These are phyloP conservation scores for Lachnellula cervina DNA, from an alignment of 2,329 filamentous ascomycete genomes.

Conservation along the genomic window DNA sequence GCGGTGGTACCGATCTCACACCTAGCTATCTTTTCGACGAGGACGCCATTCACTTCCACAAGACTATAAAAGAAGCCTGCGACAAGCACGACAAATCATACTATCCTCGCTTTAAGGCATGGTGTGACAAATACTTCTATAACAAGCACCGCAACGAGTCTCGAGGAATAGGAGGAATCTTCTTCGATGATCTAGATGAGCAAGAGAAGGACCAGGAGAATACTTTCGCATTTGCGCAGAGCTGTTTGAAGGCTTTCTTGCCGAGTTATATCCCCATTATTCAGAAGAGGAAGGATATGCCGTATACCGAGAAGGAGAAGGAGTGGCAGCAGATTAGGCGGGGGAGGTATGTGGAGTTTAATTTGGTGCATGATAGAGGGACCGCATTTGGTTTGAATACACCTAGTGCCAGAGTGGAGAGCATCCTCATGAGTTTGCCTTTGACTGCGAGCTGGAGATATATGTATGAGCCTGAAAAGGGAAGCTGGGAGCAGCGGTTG, in stretches of 20 bases:
- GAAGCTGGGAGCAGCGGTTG: slow-evolving; percentile 72
- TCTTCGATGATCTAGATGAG: slow-evolving; percentile 96
- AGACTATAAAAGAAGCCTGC: slow-evolving; percentile 85
- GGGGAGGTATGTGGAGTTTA: slow-evolving; percentile 98
- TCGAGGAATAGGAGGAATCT: slow-evolving; percentile 90
- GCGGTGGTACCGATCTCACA: slow-evolving; percentile 89
- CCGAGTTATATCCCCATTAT: slow-evolving; percentile 90
- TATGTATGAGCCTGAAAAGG: slow-evolving; percentile 80
- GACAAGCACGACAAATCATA: slow-evolving; percentile 90
- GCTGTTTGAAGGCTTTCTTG: slow-evolving; percentile 80
- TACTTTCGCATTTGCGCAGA: slow-evolving; percentile 82
- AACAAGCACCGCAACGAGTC: slow-evolving; percentile 86
- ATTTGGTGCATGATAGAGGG: slow-evolving; percentile 92
- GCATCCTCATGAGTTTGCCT: slow-evolving; percentile 94
- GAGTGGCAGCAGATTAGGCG: slow-evolving; percentile 93
- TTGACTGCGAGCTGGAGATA: slow-evolving; percentile 92
- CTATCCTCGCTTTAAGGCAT: slow-evolving; percentile 92
- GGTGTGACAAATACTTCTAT: slow-evolving; percentile 97
- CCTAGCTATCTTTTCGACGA: slow-evolving; percentile 94
- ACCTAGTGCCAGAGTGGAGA: slow-evolving; percentile 86
- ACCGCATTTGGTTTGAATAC: slow-evolving; percentile 93
- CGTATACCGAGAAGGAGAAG: slow-evolving; percentile 80
- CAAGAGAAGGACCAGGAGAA: slow-evolving; percentile 82
- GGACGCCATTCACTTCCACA: slow-evolving; percentile 95
- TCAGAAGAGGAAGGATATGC: slow-evolving; percentile 84